Evolutionary conservation across 140 eudicot genomes (phyloP).

Genomic region (Ambrosia hybrid): DNA sequence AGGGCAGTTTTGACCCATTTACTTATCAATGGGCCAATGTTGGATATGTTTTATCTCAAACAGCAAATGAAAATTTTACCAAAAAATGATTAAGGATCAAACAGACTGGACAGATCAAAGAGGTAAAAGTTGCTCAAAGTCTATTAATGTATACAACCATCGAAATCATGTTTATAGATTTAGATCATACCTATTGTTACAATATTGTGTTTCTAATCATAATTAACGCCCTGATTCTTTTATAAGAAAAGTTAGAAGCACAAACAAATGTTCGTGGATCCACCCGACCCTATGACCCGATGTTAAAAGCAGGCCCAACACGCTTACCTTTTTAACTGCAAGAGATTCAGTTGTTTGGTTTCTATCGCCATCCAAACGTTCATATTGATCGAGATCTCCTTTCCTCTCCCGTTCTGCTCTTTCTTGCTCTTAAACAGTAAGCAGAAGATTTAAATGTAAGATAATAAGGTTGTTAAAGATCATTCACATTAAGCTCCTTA

Average conservation of each 20-base stretch:
- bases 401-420: slow-evolving; percentile 96
- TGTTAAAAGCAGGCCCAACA: too few relatives aligned
- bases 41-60: too few relatives aligned
- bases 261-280: neutral
- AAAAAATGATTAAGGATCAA: too few relatives aligned
- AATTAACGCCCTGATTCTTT: too few relatives aligned
- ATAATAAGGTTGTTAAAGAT: slow-evolving; percentile 10
- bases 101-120: too few relatives aligned
- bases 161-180: too few relatives aligned
- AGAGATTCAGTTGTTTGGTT: slow-evolving; percentile 73
- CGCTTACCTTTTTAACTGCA: slow-evolving; percentile 86
- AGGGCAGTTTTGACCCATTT: neutral
- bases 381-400: slow-evolving; percentile 98
- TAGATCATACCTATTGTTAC: neutral
- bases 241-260: neutral
- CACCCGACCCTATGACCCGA: too few relatives aligned
- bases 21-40: neutral
- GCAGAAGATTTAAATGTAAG: neutral
- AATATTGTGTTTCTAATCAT: neutral
- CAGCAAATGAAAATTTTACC: too few relatives aligned
- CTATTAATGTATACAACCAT: too few relatives aligned
- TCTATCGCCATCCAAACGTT: slow-evolving; percentile 93
- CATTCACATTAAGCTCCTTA: neutral
- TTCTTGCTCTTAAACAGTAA: slow-evolving; percentile 62
- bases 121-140: too few relatives aligned